These are phyloP conservation scores for Chalaropsis ovoidea DNA, from an alignment of 2,329 filamentous ascomycete genomes.

Conservation along the genomic window DNA sequence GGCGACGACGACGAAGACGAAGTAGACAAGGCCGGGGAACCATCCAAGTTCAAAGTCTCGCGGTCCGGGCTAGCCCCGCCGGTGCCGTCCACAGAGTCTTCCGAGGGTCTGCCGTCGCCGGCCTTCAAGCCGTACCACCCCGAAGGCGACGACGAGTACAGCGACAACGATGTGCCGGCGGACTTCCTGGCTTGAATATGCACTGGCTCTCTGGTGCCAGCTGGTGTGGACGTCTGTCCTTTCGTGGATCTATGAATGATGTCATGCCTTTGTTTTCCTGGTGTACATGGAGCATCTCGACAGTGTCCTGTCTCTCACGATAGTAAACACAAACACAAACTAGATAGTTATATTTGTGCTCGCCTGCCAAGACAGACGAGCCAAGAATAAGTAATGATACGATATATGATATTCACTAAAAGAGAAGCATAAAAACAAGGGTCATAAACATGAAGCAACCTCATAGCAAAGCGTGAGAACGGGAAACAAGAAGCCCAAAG, in stretches of 20 bases:
- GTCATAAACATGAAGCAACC: slow-evolving; percentile 7
- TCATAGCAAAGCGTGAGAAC: background rate
- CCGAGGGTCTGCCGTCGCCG: slow-evolving; percentile 22
- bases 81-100: slow-evolving; percentile 17
- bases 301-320: background rate
- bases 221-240: background rate
- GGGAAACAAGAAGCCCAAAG: background rate
- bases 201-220: background rate
- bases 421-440: slow-evolving; percentile 8
- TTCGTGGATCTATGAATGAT: slow-evolving; percentile 2
- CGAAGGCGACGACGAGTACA: slow-evolving; percentile 29
- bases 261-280: background rate
- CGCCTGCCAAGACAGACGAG: too few relatives aligned
- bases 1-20: background rate
- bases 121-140: slow-evolving; percentile 23
- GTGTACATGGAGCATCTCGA: background rate
- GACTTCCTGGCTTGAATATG: slow-evolving; percentile 30
- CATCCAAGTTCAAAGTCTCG: slow-evolving; percentile 25
- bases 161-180: slow-evolving; percentile 37
- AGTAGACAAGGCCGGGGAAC: background rate
- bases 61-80: slow-evolving; percentile 20
- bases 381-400: background rate
- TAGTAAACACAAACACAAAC: background rate
- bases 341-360: too few relatives aligned
- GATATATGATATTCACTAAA: slow-evolving; percentile 14